Conservation (phyloP, 129 eudicot species). For the Arctium minus region DNA sequence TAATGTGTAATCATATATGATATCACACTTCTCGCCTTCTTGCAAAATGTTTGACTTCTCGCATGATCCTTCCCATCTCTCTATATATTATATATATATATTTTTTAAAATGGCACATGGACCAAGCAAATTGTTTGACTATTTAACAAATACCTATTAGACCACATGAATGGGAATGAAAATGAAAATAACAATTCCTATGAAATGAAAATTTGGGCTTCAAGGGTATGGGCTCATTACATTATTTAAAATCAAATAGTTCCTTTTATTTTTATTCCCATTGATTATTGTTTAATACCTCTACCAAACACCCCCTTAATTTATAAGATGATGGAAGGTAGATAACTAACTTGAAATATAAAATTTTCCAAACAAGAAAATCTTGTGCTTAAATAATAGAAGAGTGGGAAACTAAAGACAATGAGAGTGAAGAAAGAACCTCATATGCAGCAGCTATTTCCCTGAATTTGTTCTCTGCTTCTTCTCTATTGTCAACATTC, state of each 20-base stretch:
- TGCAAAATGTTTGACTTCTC: too few species aligned
- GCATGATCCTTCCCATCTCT: too few species aligned
- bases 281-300: too few species aligned
- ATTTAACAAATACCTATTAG: background rate
- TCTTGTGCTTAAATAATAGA: background rate
- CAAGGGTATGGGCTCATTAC: too few species aligned
- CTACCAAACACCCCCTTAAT: too few species aligned
- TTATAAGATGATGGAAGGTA: background rate
- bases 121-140: background rate
- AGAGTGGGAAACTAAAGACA: background rate
- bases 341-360: background rate
- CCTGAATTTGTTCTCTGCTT: slow-evolving; percentile 84
- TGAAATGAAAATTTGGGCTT: too few species aligned
- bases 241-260: too few species aligned
- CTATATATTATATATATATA: too few species aligned
- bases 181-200: too few species aligned
- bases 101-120: background rate
- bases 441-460: slow-evolving; percentile 99
- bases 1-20: too few species aligned
- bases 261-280: too few species aligned
- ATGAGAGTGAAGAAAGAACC: slow-evolving; percentile 38
- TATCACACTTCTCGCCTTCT: too few species aligned
- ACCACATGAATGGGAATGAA: background rate
- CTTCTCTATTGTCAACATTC: slow-evolving; percentile 92
- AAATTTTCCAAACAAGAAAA: background rate